Percentiles rank a stretch among this genome's conserved stretches.
phyloP scores from a whole-genome alignment of 2,329 filamentous ascomycete species.

The Penicillium janthinellum region DNA sequence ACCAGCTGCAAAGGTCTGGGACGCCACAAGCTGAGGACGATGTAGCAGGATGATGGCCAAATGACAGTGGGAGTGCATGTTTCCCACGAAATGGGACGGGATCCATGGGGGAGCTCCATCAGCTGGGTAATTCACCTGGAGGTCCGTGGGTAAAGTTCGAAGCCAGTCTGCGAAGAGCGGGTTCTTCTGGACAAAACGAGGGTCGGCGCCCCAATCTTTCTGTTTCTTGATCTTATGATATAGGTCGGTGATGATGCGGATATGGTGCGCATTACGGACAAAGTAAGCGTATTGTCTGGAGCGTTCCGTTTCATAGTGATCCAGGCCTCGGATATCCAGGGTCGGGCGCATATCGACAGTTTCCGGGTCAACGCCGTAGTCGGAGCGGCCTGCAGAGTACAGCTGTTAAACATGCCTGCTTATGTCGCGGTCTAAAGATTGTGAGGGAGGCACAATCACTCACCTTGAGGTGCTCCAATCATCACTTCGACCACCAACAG shows the following conservation, averaged over 20 bases:
- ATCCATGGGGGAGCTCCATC: slow-evolving; percentile 83
- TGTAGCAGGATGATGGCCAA: slow-evolving; percentile 84
- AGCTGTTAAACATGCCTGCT: slow-evolving; percentile 14
- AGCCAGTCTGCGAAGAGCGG: slow-evolving; percentile 76
- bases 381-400: slow-evolving; percentile 65
- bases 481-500: slow-evolving; percentile 86
- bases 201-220: slow-evolving; percentile 84
- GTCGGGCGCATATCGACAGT: slow-evolving; percentile 74
- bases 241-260: slow-evolving; percentile 73
- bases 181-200: slow-evolving; percentile 78
- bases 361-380: slow-evolving; percentile 73
- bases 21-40: slow-evolving; percentile 78
- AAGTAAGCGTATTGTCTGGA: slow-evolving; percentile 84
- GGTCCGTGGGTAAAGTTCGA: slow-evolving; percentile 73
- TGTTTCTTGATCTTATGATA: slow-evolving; percentile 74
- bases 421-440: neutral
- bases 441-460: slow-evolving; percentile 13
- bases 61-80: slow-evolving; percentile 87
- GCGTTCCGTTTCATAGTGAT: slow-evolving; percentile 74
- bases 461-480: slow-evolving; percentile 92
- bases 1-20: slow-evolving; percentile 70
- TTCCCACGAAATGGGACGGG: slow-evolving; percentile 82
- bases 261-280: slow-evolving; percentile 73
- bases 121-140: slow-evolving; percentile 74
- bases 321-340: slow-evolving; percentile 64